These are phyloP conservation scores for Tetracladium marchalianum DNA, from an alignment of 495 filamentous ascomycete genomes.

Conservation along the genomic window DNA sequence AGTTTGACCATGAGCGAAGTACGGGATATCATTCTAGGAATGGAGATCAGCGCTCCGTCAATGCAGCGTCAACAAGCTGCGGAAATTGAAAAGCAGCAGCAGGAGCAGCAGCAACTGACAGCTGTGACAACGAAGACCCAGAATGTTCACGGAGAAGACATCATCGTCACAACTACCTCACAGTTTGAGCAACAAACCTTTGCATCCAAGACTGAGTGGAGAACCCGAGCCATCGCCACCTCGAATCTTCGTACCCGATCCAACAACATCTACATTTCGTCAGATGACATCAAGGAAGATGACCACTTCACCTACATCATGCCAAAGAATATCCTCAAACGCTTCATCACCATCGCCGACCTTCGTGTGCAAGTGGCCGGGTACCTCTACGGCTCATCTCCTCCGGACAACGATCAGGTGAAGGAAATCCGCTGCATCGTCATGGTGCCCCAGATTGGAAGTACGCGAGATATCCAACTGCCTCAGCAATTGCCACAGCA, in stretches of 20 bases:
- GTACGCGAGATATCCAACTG: constrained; percentile 81
- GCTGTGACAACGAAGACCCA: constrained; percentile 98
- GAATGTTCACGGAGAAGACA: constrained; percentile 95
- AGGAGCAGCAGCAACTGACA: constrained; percentile 92
- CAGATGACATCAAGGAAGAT: constrained; percentile 74
- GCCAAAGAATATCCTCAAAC: constrained; percentile 98
- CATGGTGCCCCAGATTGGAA: constrained; percentile 95
- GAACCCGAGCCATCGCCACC: constrained; percentile 90
- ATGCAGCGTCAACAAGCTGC: constrained; percentile 98
- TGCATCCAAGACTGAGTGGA: constrained; percentile 98
- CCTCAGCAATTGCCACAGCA: constrained; percentile 90
- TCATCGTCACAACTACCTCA: constrained; percentile 95
- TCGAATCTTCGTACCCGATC: constrained; percentile 89
- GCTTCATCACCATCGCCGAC: constrained; percentile 97
- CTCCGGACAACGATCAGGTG: constrained; percentile 88
- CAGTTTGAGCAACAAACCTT: constrained; percentile 96
- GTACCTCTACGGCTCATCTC: constrained; percentile 89
- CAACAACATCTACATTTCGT: constrained; percentile 98
- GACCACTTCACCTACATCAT: constrained; percentile 89
- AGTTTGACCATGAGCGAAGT: constrained; percentile 95
- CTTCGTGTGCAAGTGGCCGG: constrained; percentile 93
- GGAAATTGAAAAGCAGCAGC: constrained; percentile 98
- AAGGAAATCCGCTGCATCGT: constrained; percentile 96
- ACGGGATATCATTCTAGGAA: constrained; percentile 96
- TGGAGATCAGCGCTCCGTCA: constrained; percentile 97